Base-by-base conservation (phyloP, 495 filamentous ascomycete genomes). In the Chlorociboria aeruginascens region DNA sequence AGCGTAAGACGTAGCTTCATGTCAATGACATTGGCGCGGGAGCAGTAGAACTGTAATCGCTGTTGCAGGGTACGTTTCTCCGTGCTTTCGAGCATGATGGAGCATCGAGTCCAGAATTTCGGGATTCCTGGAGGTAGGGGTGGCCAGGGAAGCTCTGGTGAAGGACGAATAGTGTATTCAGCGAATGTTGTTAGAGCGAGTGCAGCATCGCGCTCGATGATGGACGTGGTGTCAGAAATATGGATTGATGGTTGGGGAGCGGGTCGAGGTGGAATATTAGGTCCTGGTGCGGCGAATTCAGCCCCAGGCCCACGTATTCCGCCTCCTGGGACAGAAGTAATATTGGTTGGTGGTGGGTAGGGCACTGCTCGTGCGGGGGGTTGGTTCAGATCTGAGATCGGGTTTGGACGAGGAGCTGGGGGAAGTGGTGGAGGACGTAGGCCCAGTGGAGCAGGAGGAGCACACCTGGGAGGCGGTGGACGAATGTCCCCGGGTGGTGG, bases 91-190 rank as follows among this genome's bases (percentile, higher is more conserved):
- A 55, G 11, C 48, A 40, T 14, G 10, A 17, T 39, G 20, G 6
- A 36, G 42, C 20, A 25, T 25, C 20, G 20, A 25, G 20, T 2
- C 20, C 20, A 25, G 20, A 4, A 25, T 25, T 25, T 25, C 20
- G 20, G 20, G 20, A 40, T 3, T 6, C 29, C 6, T 8, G 7
- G 1, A 7, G 53, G 53, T 8, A 34, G 8, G n/a, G 33, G 10
- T 6, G 45, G 1, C 31, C 49, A 41, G 32, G 20, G 13, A 31
- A 49, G 11, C 20, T 1, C 20, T 25, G 20, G 20, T 1, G 20
- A 25, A 25, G 20, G 20, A 29, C 54, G 54, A 8, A 56, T 33
- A 0, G 49, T 52, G 37, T 52, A 56, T 25, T 49, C 46, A 3
- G 35, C 25, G 34, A 49, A 56, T 1, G 42, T 49, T 13, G 49